Evolutionary conservation across 108 stramenopile species (phyloP).

Genomic region (Pseudonitzschia multiseries): DNA sequence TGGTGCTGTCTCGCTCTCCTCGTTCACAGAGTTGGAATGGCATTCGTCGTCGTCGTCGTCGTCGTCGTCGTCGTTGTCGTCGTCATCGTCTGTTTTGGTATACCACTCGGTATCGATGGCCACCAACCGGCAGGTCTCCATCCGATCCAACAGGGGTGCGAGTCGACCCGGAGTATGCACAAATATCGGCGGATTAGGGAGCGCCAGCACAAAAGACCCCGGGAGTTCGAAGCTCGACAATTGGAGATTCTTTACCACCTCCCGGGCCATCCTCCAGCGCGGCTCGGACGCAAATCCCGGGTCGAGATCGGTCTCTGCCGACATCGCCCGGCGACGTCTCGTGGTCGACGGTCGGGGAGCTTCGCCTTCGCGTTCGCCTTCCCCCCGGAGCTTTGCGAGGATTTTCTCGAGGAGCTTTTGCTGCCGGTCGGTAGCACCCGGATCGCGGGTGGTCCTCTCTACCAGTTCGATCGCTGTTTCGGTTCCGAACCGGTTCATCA

Average conservation of each 20-base stretch:
- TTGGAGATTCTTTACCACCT: background rate
- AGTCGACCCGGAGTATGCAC: background rate
- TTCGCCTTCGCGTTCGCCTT: background rate
- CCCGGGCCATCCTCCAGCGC: background rate
- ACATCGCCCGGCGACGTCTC: too few species aligned
- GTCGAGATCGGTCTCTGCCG: too few species aligned
- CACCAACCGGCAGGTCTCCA: constrained; percentile 20
- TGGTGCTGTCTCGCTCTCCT: too few species aligned
- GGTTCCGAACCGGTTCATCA: background rate
- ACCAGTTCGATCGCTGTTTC: background rate
- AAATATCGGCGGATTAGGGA: constrained; percentile 11
- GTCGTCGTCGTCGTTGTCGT: background rate
- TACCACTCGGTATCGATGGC: constrained; percentile 43
- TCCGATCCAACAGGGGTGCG: background rate
- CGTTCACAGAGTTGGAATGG: too few species aligned
- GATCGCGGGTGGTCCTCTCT: background rate
- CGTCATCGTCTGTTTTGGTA: background rate
- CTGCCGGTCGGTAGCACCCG: background rate
- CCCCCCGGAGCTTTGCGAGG: background rate
- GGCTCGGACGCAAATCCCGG: background rate
- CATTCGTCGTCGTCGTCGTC: background rate
- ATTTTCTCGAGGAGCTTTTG: background rate
- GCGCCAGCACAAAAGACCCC: constrained; percentile 2
- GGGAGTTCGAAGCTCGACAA: background rate
- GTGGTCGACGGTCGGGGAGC: too few species aligned